Evolutionary conservation across 176 grass and related monocot species (phyloP).

Genomic region (Musa acuminata): DNA sequence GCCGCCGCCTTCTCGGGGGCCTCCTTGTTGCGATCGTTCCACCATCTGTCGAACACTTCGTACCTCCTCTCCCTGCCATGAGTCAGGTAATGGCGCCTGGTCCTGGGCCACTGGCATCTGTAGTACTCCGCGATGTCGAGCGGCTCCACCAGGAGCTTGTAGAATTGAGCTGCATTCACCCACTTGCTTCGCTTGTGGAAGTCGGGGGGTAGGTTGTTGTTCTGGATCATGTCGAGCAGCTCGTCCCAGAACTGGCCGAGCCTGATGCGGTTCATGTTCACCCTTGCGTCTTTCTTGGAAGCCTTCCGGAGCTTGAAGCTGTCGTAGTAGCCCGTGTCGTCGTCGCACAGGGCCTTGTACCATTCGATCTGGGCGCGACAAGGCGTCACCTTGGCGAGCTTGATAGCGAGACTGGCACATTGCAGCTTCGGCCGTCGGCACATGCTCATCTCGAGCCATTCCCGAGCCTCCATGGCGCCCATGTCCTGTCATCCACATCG

Average conservation of each 20-base stretch:
- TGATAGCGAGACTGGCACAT: slow-evolving; percentile 46
- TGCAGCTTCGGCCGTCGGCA: slow-evolving; percentile 50
- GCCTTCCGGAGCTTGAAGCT: slow-evolving; percentile 63
- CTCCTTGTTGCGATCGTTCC: slow-evolving; percentile 31
- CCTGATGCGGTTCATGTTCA: slow-evolving; percentile 56
- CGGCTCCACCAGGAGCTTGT: slow-evolving; percentile 87
- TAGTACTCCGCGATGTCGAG: slow-evolving; percentile 88
- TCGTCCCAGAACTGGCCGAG: slow-evolving; percentile 76
- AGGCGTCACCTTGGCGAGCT: slow-evolving; percentile 66
- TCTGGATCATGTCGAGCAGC: slow-evolving; percentile 71
- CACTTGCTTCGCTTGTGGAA: slow-evolving; percentile 82
- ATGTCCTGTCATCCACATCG: slow-evolving; percentile 24
- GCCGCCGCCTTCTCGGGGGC: not conserved
- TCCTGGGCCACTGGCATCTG: slow-evolving; percentile 41
- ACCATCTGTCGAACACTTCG: slow-evolving; percentile 88
- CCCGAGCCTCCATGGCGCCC: slow-evolving; percentile 36
- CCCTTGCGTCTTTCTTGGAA: slow-evolving; percentile 35
- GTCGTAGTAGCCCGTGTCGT: slow-evolving; percentile 73
- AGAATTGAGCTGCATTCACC: slow-evolving; percentile 86
- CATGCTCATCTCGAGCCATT: slow-evolving; percentile 45
- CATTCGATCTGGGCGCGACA: slow-evolving; percentile 79
- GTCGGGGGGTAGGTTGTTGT: slow-evolving; percentile 65
- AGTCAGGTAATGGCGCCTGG: slow-evolving; percentile 49
- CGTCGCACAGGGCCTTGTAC: slow-evolving; percentile 78
- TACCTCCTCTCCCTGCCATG: slow-evolving; percentile 74